Base-by-base conservation (phyloP, 148 eudicot genomes). In the Cornus kousa region DNA sequence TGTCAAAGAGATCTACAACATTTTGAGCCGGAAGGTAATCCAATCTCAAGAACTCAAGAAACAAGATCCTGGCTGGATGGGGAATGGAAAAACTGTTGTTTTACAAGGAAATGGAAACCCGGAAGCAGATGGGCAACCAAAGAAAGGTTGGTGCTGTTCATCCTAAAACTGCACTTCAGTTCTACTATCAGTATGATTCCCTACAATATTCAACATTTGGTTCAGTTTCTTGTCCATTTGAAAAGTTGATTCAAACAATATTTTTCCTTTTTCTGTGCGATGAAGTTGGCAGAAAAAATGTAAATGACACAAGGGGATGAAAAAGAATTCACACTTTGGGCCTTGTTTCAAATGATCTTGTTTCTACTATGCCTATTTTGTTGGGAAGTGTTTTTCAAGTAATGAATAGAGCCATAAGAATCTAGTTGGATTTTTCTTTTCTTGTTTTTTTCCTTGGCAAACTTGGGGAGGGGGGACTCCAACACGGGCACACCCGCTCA, bases 11-110 rank as follows among this genome's bases (percentile, higher is more conserved):
- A 95, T 95, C 9, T 95, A 89, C 62, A 89, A 82, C 80, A 93
- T 95, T 59, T 85, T 95, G 84, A 91, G 97, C 80, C 85, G 97
- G 53, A 95, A 95, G 80, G 97, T 93, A 20, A 91, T 95, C 77
- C 94, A 93, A 82, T 89, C 98, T 43, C 92, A 88, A 37, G 98
- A 95, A 72, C 57, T 90, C 77, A 90, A 89, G 82, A 91, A 89
- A 84, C 81, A 70, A 11, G 97, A 95, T 68, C 82, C 90, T 12
- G 39, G 89, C 9, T 91, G 90, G 77, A 75, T 79, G 81, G 89
- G 85, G 68, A 87, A 85, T 74, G 97, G 97, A 70, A 92, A 83
- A 85, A 87, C 97, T n/a, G 93, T 95, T 31, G 90, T 91, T 72
- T 81, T 95, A 55, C 83, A 88, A 35, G 87, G 74, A 37, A 91